Conservation (phyloP, 768 basidiomycete species). For the Phaeotremella fagi region DNA sequence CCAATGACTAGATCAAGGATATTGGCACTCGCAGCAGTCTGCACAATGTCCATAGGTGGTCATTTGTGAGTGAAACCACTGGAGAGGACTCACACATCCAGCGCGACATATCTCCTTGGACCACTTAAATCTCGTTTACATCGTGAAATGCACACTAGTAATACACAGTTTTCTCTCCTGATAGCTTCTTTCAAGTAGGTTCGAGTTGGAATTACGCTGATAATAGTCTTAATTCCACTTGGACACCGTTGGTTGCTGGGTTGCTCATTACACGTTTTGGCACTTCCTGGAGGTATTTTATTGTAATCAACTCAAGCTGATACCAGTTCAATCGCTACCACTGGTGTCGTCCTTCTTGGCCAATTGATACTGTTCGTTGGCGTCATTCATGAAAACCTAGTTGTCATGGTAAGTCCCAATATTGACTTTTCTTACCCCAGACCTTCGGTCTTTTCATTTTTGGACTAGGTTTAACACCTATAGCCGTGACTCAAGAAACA, state of each 20-base stretch:
- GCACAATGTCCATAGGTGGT: constrained; percentile 17
- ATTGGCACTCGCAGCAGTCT: constrained; percentile 16
- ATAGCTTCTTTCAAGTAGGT: constrained; percentile 61
- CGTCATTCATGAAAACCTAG: constrained; percentile 15
- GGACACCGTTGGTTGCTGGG: constrained; percentile 75
- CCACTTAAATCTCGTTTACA: constrained; percentile 58
- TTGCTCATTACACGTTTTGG: constrained; percentile 48
- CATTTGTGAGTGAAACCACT: constrained; percentile 15
- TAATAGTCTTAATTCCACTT: constrained; percentile 60
- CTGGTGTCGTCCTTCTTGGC: constrained; percentile 66
- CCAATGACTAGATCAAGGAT: constrained; percentile 3
- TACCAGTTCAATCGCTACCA: constrained; percentile 64
- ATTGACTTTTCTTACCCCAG: constrained; percentile 69
- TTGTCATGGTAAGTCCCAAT: constrained; percentile 45
- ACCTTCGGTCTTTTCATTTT: constrained; percentile 71
- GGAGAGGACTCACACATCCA: constrained; percentile 1
- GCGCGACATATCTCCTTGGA: constrained; percentile 65
- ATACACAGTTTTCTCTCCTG: constrained; percentile 71
- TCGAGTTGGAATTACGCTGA: background rate
- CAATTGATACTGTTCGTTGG: constrained; percentile 56
- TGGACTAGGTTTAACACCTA: constrained; percentile 71
- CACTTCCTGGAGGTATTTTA: constrained; percentile 11
- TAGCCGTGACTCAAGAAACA: constrained; percentile 69
- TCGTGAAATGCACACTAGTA: constrained; percentile 62
- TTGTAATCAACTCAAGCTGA: background rate